Percentiles rank a stretch among this genome's conserved stretches.
phyloP scores from a whole-genome alignment of 192 early-diverging fungal genomes.

The Gonapodya sp. region DNA sequence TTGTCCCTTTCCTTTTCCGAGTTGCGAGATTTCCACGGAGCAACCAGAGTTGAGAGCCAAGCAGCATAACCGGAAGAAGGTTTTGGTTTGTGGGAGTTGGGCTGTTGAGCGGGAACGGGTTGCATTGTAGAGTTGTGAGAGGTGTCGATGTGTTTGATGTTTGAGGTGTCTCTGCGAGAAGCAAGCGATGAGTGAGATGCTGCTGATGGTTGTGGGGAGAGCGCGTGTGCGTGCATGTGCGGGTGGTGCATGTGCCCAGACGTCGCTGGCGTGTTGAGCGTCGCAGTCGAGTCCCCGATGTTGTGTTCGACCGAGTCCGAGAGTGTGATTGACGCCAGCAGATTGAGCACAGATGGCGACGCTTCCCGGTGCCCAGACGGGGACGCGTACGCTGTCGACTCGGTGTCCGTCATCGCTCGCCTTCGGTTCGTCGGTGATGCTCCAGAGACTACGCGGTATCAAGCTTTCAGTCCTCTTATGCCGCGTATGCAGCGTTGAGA shows the following conservation, averaged over 20 bases:
- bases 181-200: neutral
- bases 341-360: neutral
- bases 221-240: neutral
- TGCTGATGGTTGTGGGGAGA: neutral
- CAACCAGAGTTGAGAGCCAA: neutral
- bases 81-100: neutral
- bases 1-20: neutral
- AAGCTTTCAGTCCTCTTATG: too few species aligned
- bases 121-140: neutral
- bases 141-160: neutral
- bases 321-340: neutral
- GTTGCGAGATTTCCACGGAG: neutral
- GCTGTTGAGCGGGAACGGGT: neutral
- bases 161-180: neutral
- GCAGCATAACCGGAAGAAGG: neutral
- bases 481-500: too few species aligned
- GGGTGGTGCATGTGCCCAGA: neutral
- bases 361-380: too few species aligned
- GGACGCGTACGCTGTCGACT: too few species aligned
- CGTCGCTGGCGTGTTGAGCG: neutral
- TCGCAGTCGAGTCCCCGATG: neutral
- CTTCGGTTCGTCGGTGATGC: too few species aligned
- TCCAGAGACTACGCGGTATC: too few species aligned
- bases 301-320: neutral
- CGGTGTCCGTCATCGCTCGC: too few species aligned